Base-by-base conservation (phyloP, 140 eudicot species). In the Ambrosia hybrid region DNA sequence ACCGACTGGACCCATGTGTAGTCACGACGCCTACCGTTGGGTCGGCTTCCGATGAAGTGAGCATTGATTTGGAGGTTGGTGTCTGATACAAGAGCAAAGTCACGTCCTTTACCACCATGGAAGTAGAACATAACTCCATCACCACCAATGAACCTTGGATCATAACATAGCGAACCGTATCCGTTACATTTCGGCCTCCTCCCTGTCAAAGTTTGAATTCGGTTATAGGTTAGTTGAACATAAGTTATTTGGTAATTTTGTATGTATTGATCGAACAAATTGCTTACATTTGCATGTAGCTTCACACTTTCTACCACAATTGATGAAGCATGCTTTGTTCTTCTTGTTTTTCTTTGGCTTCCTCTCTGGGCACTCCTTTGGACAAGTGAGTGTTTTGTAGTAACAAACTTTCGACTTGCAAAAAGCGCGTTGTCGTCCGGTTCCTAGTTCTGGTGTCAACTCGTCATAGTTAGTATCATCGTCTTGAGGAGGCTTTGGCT, bases 1-100 rank as follows among this genome's bases (percentile, higher is more conserved):
- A 91, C 62, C 8, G 92, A 83, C 67, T 91, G 97, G 73, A 91
- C 90, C 95, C 97, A 91, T 8, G 97, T 88, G 78, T 60, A 88
- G 86, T 91, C 95, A 0, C 95, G 88, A 0, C 70, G 68, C 77
- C 92, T 68, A 0, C 92, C 88, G 3, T 49, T 21, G 9, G 95
- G 95, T 13, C 90, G 68, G 41, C 72, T 75, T 52, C 97, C 92
- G 5, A 91, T 88, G 67, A 91, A 80, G 74, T 84, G 95, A 8
- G 85, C 97, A 41, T 91, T 91, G 79, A 91, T 87, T 33, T 91
- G 95, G 70, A 91, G 92, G 77, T 85, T 88, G 43, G 78, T 71
- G 43, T 91, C 97, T 0, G 95, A 81, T 3, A 91, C 90, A 0
- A 91, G 78, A 38, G 86, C 84, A n/a, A 85, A 91, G 68, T 84